A percentile compares a stretch with the other conserved stretches of the same genome.
Conservation (phyloP, 495 filamentous ascomycete genomes). For the Xylaria venustula region DNA sequence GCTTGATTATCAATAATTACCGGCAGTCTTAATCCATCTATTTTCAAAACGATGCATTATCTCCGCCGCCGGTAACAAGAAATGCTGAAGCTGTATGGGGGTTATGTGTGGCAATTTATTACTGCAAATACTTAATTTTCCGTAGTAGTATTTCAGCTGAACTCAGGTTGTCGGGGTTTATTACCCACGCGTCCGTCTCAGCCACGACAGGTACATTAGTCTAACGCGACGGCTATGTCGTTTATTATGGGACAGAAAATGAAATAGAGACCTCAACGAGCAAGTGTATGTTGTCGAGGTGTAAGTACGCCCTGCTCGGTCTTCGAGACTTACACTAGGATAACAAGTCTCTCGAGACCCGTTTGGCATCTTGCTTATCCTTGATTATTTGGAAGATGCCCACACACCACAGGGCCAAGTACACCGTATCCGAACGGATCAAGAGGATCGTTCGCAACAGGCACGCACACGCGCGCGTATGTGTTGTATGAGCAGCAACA, state of each 20-base stretch:
- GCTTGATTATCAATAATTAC: too few species aligned
- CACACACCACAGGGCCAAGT: not conserved
- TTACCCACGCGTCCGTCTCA: constrained; percentile 6
- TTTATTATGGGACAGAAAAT: not conserved
- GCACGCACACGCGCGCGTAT: not conserved
- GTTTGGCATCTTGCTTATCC: constrained; percentile 9
- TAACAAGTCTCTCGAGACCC: not conserved
- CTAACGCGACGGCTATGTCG: constrained; percentile 3
- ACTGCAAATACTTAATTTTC: constrained; percentile 9
- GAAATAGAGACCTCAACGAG: not conserved
- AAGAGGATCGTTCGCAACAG: not conserved
- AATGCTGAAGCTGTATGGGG: not conserved
- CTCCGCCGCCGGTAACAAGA: too few species aligned
- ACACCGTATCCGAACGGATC: not conserved
- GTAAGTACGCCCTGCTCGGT: not conserved
- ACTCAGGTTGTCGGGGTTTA: not conserved
- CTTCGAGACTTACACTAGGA: not conserved
- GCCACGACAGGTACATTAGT: constrained; percentile 4
- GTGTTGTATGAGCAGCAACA: constrained; percentile 1
- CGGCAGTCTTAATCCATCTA: too few species aligned
- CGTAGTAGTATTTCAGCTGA: constrained; percentile 16
- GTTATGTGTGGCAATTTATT: not conserved
- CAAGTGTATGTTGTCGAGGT: not conserved
- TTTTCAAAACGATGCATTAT: too few species aligned
- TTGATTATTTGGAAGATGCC: constrained; percentile 8